These are phyloP conservation scores for Coemansia sp. DNA, from an alignment of 192 early-diverging fungal genomes.

Conservation along the genomic window DNA sequence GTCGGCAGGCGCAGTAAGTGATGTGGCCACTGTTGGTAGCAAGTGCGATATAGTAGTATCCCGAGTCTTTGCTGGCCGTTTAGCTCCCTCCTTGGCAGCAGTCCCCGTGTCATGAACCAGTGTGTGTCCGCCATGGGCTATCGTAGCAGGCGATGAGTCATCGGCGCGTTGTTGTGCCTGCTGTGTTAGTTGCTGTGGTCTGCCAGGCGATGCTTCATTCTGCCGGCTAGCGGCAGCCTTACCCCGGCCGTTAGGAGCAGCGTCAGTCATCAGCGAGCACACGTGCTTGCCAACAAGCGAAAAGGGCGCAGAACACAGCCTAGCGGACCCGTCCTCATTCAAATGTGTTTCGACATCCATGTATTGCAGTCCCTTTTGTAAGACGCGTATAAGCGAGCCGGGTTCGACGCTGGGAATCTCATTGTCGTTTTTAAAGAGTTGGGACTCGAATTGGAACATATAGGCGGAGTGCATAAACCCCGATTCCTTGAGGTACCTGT, in stretches of 20 bases:
- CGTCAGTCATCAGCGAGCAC: conserved; percentile 32
- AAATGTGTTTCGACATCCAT: conserved; percentile 88
- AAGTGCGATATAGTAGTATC: conserved; percentile 9
- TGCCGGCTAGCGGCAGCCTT: not conserved
- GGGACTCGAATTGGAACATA: conserved; percentile 84
- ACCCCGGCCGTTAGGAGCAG: conserved; percentile 9
- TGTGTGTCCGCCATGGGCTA: conserved; percentile 43
- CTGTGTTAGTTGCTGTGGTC: conserved; percentile 6
- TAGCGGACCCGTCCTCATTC: conserved; percentile 80
- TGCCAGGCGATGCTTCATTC: not conserved
- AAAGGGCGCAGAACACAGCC: conserved; percentile 53
- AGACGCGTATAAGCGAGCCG: conserved; percentile 79
- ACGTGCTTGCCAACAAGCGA: conserved; percentile 51
- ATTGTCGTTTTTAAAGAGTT: conserved; percentile 65
- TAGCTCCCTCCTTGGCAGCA: conserved; percentile 12
- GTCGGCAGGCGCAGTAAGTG: not conserved
- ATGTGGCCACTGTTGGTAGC: not conserved
- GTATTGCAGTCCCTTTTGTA: conserved; percentile 93
- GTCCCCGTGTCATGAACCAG: conserved; percentile 34
- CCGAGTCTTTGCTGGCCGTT: conserved; percentile 16
- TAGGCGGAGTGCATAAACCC: conserved; percentile 88
- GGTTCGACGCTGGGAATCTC: conserved; percentile 67
- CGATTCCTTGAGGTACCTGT: conserved; percentile 85
- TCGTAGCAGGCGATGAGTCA: not conserved
- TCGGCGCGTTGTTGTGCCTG: conserved; percentile 10